These are phyloP conservation scores for Chernovozyma aurita DNA, from an alignment of 1,139 yeast genomes.

Conservation along the genomic window DNA sequence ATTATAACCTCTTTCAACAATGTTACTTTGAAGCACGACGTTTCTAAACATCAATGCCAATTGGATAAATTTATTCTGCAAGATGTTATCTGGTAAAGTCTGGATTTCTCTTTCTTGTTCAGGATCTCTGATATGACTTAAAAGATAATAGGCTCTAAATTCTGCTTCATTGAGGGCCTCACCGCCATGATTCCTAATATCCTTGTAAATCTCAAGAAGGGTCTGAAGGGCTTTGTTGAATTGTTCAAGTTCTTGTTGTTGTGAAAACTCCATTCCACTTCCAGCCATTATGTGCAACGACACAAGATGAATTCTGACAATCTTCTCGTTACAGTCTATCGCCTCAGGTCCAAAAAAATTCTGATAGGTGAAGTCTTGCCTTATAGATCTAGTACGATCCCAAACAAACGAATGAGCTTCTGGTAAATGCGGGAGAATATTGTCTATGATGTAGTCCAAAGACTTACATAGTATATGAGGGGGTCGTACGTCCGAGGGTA, in stretches of 20 bases:
- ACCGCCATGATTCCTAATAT: constrained; percentile 68
- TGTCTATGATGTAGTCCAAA: constrained; percentile 63
- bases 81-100: constrained; percentile 55
- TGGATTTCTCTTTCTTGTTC: constrained; percentile 80
- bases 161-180: constrained; percentile 84
- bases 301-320: constrained; percentile 82
- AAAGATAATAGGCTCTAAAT: constrained; percentile 79
- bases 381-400: constrained; percentile 96
- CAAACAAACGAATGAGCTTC: constrained; percentile 90
- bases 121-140: constrained; percentile 79
- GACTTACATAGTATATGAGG: constrained; percentile 69
- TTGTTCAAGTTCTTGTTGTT: constrained; percentile 94
- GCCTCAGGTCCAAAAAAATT: constrained; percentile 94
- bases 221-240: constrained; percentile 90
- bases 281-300: constrained; percentile 87
- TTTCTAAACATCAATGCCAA: constrained; percentile 68
- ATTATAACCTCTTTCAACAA: constrained; percentile 52
- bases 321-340: constrained; percentile 85
- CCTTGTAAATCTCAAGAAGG: constrained; percentile 80
- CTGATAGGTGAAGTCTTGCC: constrained; percentile 96
- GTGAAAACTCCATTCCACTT: constrained; percentile 67
- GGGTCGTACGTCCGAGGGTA: constrained; percentile 96
- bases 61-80: constrained; percentile 57
- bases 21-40: constrained; percentile 59
- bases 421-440: constrained; percentile 64